Conservation (phyloP, 2,329 filamentous ascomycete species). For the Xylariaceae sp. region DNA sequence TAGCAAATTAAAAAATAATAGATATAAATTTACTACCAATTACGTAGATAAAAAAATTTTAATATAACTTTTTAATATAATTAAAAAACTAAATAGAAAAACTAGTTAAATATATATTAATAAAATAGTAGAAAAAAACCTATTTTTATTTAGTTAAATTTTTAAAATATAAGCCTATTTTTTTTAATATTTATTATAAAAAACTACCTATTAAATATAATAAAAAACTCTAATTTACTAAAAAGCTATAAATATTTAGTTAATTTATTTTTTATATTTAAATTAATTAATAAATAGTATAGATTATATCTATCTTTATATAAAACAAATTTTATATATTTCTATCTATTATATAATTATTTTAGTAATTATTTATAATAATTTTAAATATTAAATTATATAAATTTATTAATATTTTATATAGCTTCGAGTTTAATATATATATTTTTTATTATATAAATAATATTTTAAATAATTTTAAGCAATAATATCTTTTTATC, state of each 20-base stretch:
- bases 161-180: neutral
- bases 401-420: neutral
- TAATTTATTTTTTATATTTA: neutral
- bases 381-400: neutral
- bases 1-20: too few relatives aligned
- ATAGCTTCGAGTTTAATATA: neutral
- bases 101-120: neutral
- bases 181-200: neutral
- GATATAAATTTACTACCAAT: too few relatives aligned
- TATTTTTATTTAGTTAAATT: neutral
- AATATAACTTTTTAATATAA: too few relatives aligned
- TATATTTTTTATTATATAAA: neutral
- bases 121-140: neutral
- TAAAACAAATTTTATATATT: too few relatives aligned
- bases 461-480: neutral
- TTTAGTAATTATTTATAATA: conserved; percentile 1
- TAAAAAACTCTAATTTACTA: neutral
- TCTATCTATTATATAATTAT: too few relatives aligned
- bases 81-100: neutral
- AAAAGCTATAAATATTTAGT: neutral
- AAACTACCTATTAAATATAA: neutral
- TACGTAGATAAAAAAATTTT: too few relatives aligned
- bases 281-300: too few relatives aligned
- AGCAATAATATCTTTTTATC: neutral
- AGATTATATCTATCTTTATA: too few relatives aligned